Evolutionary conservation across 2,329 filamentous ascomycete species (phyloP).

Genomic region (Fusarium annulatum): DNA sequence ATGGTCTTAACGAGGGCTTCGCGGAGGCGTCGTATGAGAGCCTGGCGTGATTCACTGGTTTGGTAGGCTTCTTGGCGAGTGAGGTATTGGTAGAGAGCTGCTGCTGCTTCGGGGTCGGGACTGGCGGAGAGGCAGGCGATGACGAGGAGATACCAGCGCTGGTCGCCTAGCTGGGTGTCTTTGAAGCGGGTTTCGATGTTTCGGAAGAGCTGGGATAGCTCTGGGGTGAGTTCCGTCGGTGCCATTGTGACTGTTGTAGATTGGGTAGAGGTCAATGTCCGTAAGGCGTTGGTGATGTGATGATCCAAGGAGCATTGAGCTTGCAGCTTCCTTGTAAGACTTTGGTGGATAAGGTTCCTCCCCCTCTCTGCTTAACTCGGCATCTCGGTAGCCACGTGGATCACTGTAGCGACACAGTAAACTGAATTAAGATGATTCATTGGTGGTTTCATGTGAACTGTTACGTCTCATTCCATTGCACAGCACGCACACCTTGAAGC

Average conservation of each 20-base stretch:
- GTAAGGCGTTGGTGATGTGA: neutral
- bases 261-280: neutral
- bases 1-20: conserved; percentile 71
- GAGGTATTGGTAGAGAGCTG: conserved; percentile 41
- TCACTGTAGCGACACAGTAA: neutral
- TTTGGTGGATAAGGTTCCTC: neutral
- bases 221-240: conserved; percentile 8
- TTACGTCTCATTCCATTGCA: neutral
- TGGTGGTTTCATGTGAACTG: neutral
- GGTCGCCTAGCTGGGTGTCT: conserved; percentile 19
- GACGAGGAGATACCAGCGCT: conserved; percentile 36
- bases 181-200: conserved; percentile 30
- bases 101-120: conserved; percentile 31
- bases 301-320: neutral
- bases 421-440: neutral
- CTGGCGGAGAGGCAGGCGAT: conserved; percentile 34
- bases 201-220: conserved; percentile 25
- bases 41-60: conserved; percentile 56
- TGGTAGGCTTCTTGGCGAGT: conserved; percentile 54
- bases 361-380: conserved; percentile 1
- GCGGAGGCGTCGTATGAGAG: conserved; percentile 62
- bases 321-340: neutral
- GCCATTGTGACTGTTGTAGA: conserved; percentile 1
- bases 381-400: neutral
- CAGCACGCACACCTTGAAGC: neutral